Evolutionary conservation across 192 early-diverging fungal species (phyloP).

Genomic region (Umbelopsis ramanniana): DNA sequence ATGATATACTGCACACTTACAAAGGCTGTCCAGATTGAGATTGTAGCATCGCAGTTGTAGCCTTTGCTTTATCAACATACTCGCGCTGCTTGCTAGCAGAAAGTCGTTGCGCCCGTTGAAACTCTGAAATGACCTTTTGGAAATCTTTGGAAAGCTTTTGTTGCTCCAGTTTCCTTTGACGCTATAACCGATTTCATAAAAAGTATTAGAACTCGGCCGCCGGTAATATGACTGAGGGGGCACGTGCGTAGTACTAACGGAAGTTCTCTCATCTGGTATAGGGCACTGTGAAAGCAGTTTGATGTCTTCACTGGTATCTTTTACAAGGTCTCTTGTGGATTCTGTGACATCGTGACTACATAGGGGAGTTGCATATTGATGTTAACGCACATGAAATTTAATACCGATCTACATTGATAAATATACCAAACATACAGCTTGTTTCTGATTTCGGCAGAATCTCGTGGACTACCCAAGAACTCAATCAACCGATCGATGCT

Average conservation of each 20-base stretch:
- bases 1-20: not conserved
- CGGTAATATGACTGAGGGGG: not conserved
- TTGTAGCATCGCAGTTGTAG: constrained; percentile 41
- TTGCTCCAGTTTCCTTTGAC: constrained; percentile 84
- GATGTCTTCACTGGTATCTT: constrained; percentile 75
- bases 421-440: constrained; percentile 61
- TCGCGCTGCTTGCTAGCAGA: constrained; percentile 86
- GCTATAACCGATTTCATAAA: constrained; percentile 36
- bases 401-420: too few relatives aligned
- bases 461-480: constrained; percentile 76
- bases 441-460: constrained; percentile 75
- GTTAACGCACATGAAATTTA: not conserved
- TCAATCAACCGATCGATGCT: constrained; percentile 79
- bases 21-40: constrained; percentile 28
- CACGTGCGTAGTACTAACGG: constrained; percentile 25
- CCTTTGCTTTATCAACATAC: constrained; percentile 78
- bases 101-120: constrained; percentile 82
- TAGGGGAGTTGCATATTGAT: not conserved
- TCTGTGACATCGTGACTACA: constrained; percentile 79
- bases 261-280: constrained; percentile 32
- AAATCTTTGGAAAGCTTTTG: constrained; percentile 96
- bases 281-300: constrained; percentile 73
- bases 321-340: constrained; percentile 78
- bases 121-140: constrained; percentile 87
- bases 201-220: not conserved